phyloP scores from a whole-genome alignment of 345 rosid genomes.

The Psidium guajava region DNA sequence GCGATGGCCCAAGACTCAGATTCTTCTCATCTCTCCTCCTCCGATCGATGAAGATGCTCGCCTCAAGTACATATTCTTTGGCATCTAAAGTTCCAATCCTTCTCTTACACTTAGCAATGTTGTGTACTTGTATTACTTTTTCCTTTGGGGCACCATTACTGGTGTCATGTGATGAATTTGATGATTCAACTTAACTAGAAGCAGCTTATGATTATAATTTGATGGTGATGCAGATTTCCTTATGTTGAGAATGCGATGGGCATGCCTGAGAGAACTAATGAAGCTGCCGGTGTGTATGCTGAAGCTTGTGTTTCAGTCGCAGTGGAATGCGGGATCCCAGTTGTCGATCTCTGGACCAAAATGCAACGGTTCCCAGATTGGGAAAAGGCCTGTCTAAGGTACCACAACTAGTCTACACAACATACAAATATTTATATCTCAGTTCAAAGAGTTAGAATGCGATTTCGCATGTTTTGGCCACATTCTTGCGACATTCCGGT shows the following conservation, averaged over 20 bases:
- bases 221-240: conserved; percentile 37
- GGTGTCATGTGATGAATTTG: not conserved
- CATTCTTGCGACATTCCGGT: not conserved
- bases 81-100: not conserved
- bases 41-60: conserved; percentile 88
- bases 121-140: not conserved
- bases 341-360: conserved; percentile 65
- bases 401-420: not conserved
- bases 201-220: not conserved
- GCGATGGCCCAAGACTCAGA: conserved; percentile 45
- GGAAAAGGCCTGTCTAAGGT: conserved; percentile 52
- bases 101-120: not conserved
- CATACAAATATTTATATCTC: not conserved
- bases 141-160: not conserved
- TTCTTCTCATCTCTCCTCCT: conserved; percentile 78
- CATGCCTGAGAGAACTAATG: conserved; percentile 79
- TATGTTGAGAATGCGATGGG: conserved; percentile 53
- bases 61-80: conserved; percentile 30
- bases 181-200: not conserved
- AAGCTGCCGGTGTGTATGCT: conserved; percentile 70
- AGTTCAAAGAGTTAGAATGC: not conserved
- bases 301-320: conserved; percentile 51
- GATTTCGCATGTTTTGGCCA: not conserved
- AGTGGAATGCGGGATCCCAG: conserved; percentile 36
- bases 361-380: conserved; percentile 64